Evolutionary conservation across 164 flowering plant species (phyloP).

Genomic region (Magnolia sinica): DNA sequence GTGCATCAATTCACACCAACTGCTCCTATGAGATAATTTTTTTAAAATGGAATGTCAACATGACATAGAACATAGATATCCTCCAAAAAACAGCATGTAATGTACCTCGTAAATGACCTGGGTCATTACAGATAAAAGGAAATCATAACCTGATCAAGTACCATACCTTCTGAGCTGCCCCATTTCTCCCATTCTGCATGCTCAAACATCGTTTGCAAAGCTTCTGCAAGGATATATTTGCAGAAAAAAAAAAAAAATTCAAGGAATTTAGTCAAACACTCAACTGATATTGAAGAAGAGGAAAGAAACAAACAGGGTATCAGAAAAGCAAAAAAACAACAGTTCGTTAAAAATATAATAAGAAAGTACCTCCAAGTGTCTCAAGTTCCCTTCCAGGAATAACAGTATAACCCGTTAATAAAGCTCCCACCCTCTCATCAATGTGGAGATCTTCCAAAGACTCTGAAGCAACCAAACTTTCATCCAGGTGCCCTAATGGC

Average conservation of each 20-base stretch:
- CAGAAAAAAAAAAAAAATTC: neutral
- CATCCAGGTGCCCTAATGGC: slow-evolving; percentile 16
- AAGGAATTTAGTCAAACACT: neutral
- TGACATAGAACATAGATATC: neutral
- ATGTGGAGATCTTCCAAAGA: slow-evolving; percentile 53
- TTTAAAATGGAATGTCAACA: neutral
- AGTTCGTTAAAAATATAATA: neutral
- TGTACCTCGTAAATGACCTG: too few species aligned
- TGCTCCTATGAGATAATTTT: neutral
- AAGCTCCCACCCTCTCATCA: slow-evolving; percentile 74
- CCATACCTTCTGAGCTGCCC: slow-evolving; percentile 55
- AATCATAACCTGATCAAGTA: neutral
- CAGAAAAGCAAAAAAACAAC: neutral
- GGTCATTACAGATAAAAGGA: neutral
- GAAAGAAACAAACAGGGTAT: neutral
- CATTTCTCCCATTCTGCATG: slow-evolving; percentile 47
- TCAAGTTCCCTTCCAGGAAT: slow-evolving; percentile 82
- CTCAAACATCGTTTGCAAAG: slow-evolving; percentile 54
- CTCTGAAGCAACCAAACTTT: slow-evolving; percentile 25
- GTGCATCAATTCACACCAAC: neutral
- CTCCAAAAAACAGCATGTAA: too few species aligned
- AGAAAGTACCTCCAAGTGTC: slow-evolving; percentile 58
- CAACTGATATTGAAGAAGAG: neutral
- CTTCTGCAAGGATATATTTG: slow-evolving; percentile 52
- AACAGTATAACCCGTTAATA: slow-evolving; percentile 53